A percentile compares a stretch with the other conserved stretches of the same genome.
Conservation (phyloP, 2,329 filamentous ascomycete genomes). For the Grosmannia clavigera region DNA sequence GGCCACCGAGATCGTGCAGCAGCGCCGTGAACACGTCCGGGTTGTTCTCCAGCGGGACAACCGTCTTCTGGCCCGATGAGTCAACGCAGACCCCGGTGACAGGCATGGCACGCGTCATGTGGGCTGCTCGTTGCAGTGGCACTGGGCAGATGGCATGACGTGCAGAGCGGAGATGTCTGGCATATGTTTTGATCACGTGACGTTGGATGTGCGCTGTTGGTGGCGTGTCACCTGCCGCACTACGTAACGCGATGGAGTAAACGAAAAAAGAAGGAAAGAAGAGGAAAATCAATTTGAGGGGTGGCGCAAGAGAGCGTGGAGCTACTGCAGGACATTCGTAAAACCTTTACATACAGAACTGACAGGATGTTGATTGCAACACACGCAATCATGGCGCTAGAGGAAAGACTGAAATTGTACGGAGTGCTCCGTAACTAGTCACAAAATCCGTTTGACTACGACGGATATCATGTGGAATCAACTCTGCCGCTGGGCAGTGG, state of each 20-base stretch:
- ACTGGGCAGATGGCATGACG: too few species aligned
- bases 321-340: too few species aligned
- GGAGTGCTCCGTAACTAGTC: too few species aligned
- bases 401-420: too few species aligned
- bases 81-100: neutral
- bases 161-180: neutral
- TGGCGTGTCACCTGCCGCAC: neutral
- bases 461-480: too few species aligned
- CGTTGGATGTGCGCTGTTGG: neutral
- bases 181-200: neutral
- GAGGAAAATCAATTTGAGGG: neutral
- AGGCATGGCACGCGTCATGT: slow-evolving; percentile 10
- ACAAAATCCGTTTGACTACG: too few species aligned
- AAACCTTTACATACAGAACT: too few species aligned
- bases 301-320: too few species aligned
- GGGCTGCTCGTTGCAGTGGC: slow-evolving; percentile 13
- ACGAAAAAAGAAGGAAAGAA: neutral
- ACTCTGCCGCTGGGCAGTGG: too few species aligned
- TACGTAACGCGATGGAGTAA: neutral
- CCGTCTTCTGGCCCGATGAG: neutral
- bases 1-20: neutral
- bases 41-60: neutral
- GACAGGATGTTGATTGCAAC: too few species aligned
- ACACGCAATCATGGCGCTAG: too few species aligned
- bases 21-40: neutral